Base-by-base conservation (phyloP, 2,329 filamentous ascomycete genomes). In the Anisogramma anomala region DNA sequence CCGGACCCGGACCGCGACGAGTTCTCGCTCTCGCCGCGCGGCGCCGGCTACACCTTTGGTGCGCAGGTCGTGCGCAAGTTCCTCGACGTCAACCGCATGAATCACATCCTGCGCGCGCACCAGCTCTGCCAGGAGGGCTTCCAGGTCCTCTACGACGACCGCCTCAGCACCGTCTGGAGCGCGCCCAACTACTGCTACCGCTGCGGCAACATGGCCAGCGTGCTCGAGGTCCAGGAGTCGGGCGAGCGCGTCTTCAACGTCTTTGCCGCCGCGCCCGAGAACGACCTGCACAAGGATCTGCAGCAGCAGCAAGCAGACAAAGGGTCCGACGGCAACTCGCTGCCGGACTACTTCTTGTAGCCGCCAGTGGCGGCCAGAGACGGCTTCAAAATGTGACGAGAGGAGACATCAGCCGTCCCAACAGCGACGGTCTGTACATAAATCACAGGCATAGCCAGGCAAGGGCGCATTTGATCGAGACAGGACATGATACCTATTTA, bases 31-130 rank as follows among this genome's bases (percentile, higher is more conserved):
- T 93, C 84, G 6, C 91, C 91, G 2, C 76, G 91, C 48, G 91
- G 91, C 32, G 91, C 91, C 15, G 91, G 91, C 18, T 98, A 98
- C 61, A 96, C 89, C 0, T 98, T 98, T 58, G 91, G 91, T 42
- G 87, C 88, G 6, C 91, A 96, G 61, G 91, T 98, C 13, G 91
- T 98, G 38, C 93, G 89, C 64, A 98, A 98, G 64, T 98, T 98
- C 62, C 69, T 98, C 23, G 85, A 91, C 52, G 88, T 98, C 53
- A 98, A 98, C 64, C 82, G 78, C 60, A 96, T 98, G 88, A 89
- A 82, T 23, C 91, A 98, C 61, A 98, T 98, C 49, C 70, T 98
- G 42, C 84, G 91, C 18, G 91, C 91, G n/a, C 91, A 98, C 62
- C 91, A 98, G 66, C 74, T 98, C 4, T 98, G 91, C 60, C 91